A percentile compares a stretch with the other conserved stretches of the same genome.
These are phyloP conservation scores for Agaricus subrufescens DNA, from an alignment of 768 basidiomycete species.

Conservation along the genomic window DNA sequence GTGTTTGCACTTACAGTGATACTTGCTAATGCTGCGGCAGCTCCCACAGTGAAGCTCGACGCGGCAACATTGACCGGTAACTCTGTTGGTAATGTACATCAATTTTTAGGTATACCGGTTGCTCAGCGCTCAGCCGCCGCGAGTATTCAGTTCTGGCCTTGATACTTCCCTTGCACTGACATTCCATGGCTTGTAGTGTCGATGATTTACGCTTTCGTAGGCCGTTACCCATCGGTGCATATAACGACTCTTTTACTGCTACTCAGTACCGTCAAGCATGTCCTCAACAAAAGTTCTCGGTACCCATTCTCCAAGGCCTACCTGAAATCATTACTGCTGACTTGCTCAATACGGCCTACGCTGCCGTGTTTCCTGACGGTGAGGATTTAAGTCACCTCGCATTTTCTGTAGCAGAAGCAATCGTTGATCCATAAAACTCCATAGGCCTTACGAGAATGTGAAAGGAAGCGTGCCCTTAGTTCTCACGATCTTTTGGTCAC, in stretches of 20 bases:
- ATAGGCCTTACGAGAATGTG: conserved; percentile 34
- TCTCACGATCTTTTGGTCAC: too few species aligned
- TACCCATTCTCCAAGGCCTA: conserved; percentile 30
- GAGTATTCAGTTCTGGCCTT: conserved; percentile 11
- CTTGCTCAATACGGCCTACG: conserved; percentile 25
- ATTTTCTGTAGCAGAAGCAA: not conserved
- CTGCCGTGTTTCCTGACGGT: conserved; percentile 22
- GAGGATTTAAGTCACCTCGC: conserved; percentile 37
- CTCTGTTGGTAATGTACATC: too few species aligned
- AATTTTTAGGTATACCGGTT: conserved; percentile 40
- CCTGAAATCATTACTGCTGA: conserved; percentile 28
- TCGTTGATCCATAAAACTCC: not conserved
- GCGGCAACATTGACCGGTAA: too few species aligned
- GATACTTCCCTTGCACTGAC: not conserved
- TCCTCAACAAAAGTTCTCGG: conserved; percentile 36
- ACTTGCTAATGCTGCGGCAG: too few species aligned
- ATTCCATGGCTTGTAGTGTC: conserved; percentile 16
- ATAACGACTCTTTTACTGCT: conserved; percentile 31
- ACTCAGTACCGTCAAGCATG: conserved; percentile 39
- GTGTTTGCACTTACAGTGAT: too few species aligned
- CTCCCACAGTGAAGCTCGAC: too few species aligned
- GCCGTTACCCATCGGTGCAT: conserved; percentile 31
- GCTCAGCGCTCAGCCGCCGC: conserved; percentile 52
- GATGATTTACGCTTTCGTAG: conserved; percentile 36
- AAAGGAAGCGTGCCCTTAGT: too few species aligned